Conservation (phyloP, 192 early-diverging fungal genomes). For the Rhizophagus clarus region DNA sequence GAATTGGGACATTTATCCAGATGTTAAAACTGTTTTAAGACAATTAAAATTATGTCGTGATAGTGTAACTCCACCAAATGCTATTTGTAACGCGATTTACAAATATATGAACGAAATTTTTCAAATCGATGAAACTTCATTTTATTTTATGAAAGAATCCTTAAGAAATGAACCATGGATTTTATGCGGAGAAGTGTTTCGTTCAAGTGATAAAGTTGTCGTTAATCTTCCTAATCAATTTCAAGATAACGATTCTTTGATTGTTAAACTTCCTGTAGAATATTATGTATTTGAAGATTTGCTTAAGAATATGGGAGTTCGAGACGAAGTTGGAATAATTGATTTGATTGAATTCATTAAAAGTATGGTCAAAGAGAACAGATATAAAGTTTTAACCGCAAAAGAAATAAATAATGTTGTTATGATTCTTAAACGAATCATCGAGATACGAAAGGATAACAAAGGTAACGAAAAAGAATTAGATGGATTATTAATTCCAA, state of each 20-base stretch:
- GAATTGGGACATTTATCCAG: neutral
- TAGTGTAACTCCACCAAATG: too few species aligned
- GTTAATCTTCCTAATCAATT: neutral
- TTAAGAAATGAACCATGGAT: neutral
- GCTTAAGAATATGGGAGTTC: neutral
- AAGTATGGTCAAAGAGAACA: too few species aligned
- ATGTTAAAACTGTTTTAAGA: neutral
- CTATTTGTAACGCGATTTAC: too few species aligned
- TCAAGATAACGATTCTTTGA: neutral
- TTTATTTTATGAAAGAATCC: neutral
- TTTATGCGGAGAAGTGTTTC: neutral
- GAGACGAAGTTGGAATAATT: neutral
- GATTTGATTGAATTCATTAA: neutral
- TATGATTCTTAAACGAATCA: neutral
- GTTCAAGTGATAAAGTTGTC: neutral
- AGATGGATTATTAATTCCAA: neutral
- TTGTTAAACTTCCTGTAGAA: neutral
- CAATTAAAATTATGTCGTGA: neutral
- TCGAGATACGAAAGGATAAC: neutral
- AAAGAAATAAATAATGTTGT: neutral
- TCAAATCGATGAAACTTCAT: neutral
- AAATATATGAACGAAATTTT: too few species aligned
- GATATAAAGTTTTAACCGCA: neutral
- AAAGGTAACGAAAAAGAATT: neutral
- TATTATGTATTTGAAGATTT: neutral